These are phyloP conservation scores for Fusarium chaquense DNA, from an alignment of 2,329 filamentous ascomycete species.

Conservation along the genomic window DNA sequence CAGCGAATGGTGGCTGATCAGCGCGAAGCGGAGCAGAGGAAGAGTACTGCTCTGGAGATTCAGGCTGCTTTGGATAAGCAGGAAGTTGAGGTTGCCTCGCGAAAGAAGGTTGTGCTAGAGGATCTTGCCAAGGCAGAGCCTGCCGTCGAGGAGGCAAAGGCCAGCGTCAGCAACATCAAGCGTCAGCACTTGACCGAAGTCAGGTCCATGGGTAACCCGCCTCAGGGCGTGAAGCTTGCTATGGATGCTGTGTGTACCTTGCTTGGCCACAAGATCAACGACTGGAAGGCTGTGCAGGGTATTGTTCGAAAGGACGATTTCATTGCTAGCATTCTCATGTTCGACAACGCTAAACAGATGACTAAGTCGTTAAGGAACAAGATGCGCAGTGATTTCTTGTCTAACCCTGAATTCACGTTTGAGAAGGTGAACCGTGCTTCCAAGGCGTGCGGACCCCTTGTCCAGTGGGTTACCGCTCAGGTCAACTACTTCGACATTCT, in stretches of 20 bases:
- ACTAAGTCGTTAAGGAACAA: constrained; percentile 82
- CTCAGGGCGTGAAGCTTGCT: constrained; percentile 88
- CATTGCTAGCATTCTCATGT: constrained; percentile 96
- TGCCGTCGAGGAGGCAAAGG: constrained; percentile 90
- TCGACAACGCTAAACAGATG: constrained; percentile 96
- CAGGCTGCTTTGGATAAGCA: constrained; percentile 89
- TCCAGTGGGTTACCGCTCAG: constrained; percentile 97
- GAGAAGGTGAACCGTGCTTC: constrained; percentile 96
- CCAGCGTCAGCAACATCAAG: constrained; percentile 99
- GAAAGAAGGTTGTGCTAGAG: constrained; percentile 84
- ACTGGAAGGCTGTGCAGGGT: constrained; percentile 91
- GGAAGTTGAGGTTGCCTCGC: constrained; percentile 85
- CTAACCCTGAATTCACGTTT: constrained; percentile 94
- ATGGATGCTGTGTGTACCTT: constrained; percentile 97
- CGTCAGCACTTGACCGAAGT: constrained; percentile 97
- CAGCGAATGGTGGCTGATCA: constrained; percentile 98
- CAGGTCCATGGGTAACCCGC: constrained; percentile 94
- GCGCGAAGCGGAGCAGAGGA: constrained; percentile 91
- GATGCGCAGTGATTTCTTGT: constrained; percentile 93
- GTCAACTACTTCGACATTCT: constrained; percentile 98
- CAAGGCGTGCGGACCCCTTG: constrained; percentile 95
- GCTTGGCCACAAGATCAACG: constrained; percentile 87
- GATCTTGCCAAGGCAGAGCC: constrained; percentile 94
- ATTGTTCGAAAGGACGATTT: constrained; percentile 95
- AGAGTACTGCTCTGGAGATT: constrained; percentile 88